phyloP scores from a whole-genome alignment of 176 grass and related monocot species.

The Raddia distichophylla region DNA sequence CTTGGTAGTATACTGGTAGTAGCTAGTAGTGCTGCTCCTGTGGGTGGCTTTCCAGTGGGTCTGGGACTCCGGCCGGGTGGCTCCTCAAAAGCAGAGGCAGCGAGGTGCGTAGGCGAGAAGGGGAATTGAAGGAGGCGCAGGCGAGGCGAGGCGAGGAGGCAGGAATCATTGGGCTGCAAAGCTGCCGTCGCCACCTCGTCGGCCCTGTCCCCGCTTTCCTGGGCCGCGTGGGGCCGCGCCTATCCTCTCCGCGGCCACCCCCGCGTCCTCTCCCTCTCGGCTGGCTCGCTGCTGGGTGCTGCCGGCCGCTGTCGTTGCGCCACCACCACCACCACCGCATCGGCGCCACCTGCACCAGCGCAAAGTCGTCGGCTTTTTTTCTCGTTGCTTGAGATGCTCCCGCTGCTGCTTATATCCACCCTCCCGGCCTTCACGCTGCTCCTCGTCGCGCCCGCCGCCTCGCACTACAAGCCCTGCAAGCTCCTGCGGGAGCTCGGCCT shows the following conservation, averaged over 20 bases:
- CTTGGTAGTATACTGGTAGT: not conserved
- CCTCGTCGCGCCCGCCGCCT: conserved; percentile 43
- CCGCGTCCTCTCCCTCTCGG: not conserved
- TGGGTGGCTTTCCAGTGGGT: conserved; percentile 41
- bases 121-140: not conserved
- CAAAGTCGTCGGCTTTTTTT: not conserved
- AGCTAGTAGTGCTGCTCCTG: conserved; percentile 25
- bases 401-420: conserved; percentile 69
- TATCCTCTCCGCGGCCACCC: not conserved
- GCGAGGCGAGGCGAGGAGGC: not conserved
- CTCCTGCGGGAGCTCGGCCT: conserved; percentile 53
- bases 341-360: not conserved
- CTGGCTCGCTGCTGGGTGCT: not conserved
- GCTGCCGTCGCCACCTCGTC: conserved; percentile 43
- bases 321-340: conserved; percentile 22
- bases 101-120: not conserved
- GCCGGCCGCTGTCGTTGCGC: conserved; percentile 43
- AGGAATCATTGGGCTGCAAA: conserved; percentile 60
- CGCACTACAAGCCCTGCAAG: conserved; percentile 50
- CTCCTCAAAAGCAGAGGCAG: conserved; percentile 30
- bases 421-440: conserved; percentile 73
- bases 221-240: conserved; percentile 36
- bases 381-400: conserved; percentile 44
- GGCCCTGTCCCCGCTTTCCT: conserved; percentile 56
- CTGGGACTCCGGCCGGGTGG: not conserved